Evolutionary conservation across 1,284 basidiomycete genomes (phyloP).

Genomic region (Hemileia vastatrix): DNA sequence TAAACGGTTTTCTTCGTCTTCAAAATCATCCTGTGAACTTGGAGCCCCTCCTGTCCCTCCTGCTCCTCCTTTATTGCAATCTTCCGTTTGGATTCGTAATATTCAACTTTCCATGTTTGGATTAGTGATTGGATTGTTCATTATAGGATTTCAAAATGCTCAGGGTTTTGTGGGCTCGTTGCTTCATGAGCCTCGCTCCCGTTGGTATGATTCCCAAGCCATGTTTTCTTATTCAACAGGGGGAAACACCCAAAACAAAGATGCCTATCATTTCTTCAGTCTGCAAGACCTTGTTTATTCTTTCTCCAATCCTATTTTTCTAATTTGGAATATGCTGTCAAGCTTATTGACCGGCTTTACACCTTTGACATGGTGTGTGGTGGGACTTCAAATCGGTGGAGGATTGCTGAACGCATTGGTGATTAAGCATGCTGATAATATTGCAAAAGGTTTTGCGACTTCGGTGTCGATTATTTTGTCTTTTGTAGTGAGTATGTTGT

Average conservation of each 20-base stretch:
- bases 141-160: slow-evolving; percentile 37
- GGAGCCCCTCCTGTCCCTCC: slow-evolving; percentile 8
- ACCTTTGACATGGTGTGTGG: slow-evolving; percentile 40
- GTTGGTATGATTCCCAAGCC: slow-evolving; percentile 9
- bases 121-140: slow-evolving; percentile 36
- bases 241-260: too few relatives aligned
- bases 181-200: slow-evolving; percentile 25
- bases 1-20: slow-evolving; percentile 2
- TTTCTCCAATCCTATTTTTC: slow-evolving; percentile 27
- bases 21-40: slow-evolving; percentile 21
- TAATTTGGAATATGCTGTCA: neutral
- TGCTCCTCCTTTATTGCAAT: slow-evolving; percentile 16
- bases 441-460: slow-evolving; percentile 45
- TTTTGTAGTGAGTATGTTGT: slow-evolving; percentile 37
- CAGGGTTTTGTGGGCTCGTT: slow-evolving; percentile 20
- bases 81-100: slow-evolving; percentile 44
- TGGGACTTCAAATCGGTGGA: slow-evolving; percentile 42
- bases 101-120: slow-evolving; percentile 44
- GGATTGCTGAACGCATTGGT: slow-evolving; percentile 43
- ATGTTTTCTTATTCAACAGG: neutral
- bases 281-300: neutral
- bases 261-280: too few relatives aligned
- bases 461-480: slow-evolving; percentile 44
- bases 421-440: slow-evolving; percentile 45
- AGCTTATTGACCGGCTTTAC: slow-evolving; percentile 33